phyloP scores from a whole-genome alignment of 768 basidiomycete genomes.

The Fomitopsis pulvina region DNA sequence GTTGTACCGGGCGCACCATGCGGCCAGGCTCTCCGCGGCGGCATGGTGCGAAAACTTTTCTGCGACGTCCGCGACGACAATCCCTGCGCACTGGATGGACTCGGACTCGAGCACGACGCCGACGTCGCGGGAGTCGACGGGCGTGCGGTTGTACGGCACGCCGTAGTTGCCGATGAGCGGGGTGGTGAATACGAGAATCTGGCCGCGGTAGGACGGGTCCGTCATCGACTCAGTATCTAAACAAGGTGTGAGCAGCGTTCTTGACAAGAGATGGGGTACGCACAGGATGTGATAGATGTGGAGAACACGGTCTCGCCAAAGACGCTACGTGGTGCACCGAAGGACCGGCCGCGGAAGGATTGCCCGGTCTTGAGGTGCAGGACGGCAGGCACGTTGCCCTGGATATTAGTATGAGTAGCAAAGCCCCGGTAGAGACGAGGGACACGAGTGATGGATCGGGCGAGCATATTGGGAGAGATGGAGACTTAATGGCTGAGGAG shows the following conservation, averaged over 20 bases:
- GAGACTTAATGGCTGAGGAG: constrained; percentile 40
- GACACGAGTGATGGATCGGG: constrained; percentile 44
- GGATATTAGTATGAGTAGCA: constrained; percentile 53
- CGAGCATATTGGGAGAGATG: constrained; percentile 46
- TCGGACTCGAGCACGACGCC: constrained; percentile 87
- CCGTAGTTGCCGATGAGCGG: constrained; percentile 99
- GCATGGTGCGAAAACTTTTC: constrained; percentile 92
- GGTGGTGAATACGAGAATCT: constrained; percentile 97
- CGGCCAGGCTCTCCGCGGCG: constrained; percentile 86
- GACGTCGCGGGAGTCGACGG: constrained; percentile 67
- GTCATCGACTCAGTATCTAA: constrained; percentile 99
- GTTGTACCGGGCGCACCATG: constrained; percentile 88
- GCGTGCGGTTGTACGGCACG: constrained; percentile 75
- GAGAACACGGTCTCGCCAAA: constrained; percentile 99
- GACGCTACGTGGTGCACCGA: constrained; percentile 80
- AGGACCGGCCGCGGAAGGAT: constrained; percentile 83
- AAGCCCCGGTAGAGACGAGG: constrained; percentile 51
- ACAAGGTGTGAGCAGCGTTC: background rate
- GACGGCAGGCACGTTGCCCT: constrained; percentile 54
- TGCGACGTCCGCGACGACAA: constrained; percentile 92
- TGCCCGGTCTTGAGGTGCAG: constrained; percentile 94
- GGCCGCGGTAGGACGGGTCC: constrained; percentile 96
- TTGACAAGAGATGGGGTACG: constrained; percentile 23
- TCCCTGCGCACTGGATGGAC: constrained; percentile 84
- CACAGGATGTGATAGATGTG: constrained; percentile 97